Conservation (phyloP, 1,284 basidiomycete species). For the Trichosporon ovoides region DNA sequence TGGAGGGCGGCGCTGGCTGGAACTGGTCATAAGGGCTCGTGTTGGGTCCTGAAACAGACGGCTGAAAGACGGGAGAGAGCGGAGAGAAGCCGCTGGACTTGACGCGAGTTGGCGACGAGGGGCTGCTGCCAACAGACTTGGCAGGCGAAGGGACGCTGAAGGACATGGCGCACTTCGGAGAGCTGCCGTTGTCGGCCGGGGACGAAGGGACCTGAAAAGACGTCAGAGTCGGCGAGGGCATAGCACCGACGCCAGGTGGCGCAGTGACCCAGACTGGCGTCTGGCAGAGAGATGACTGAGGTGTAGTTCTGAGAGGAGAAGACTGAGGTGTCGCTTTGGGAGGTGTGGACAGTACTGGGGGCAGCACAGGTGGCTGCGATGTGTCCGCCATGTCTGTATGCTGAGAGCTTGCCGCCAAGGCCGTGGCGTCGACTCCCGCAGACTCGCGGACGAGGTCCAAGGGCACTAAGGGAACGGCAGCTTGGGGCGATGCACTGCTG, state of each 20-base stretch:
- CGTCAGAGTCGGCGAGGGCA: constrained; percentile 1
- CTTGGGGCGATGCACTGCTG: background rate
- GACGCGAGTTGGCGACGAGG: background rate
- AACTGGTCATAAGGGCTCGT: background rate
- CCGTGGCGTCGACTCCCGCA: background rate
- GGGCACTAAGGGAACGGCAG: background rate
- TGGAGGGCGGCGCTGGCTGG: background rate
- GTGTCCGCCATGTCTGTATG: background rate
- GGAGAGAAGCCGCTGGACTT: background rate
- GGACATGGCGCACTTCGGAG: background rate
- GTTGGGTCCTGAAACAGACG: no score
- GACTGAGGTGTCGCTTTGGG: background rate
- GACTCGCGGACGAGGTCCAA: background rate
- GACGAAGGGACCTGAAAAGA: background rate
- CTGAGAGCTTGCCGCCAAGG: background rate
- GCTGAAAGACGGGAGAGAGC: background rate
- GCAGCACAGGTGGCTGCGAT: background rate
- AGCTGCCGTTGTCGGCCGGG: background rate
- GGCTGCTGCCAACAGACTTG: background rate
- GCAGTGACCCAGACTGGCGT: background rate
- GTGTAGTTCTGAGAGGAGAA: background rate
- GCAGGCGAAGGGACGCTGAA: background rate
- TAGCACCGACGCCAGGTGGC: background rate
- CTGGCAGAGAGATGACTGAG: background rate
- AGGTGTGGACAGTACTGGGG: background rate